These are phyloP conservation scores for Alternaria postmessia DNA, from an alignment of 2,329 filamentous ascomycete species.

Conservation along the genomic window DNA sequence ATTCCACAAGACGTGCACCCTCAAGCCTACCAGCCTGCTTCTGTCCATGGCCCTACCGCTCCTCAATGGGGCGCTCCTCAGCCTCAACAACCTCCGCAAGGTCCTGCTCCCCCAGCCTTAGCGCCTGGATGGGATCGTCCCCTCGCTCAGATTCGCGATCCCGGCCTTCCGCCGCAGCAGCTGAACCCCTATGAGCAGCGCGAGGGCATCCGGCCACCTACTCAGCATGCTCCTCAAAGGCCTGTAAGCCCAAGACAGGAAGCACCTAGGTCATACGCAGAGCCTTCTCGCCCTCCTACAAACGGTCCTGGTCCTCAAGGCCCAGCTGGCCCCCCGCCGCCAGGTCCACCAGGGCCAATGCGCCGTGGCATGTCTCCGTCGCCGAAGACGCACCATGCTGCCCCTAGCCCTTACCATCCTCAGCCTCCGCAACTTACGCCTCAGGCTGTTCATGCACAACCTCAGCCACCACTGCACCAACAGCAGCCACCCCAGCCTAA, in stretches of 20 bases:
- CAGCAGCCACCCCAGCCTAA: constrained; percentile 52
- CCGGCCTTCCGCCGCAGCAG: constrained; percentile 71
- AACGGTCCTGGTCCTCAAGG: constrained; percentile 54
- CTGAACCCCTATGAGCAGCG: constrained; percentile 84
- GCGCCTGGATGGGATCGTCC: constrained; percentile 66
- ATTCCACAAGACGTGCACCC: constrained; percentile 95
- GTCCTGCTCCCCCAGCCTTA: constrained; percentile 67
- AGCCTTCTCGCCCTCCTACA: constrained; percentile 64
- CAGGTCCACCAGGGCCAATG: constrained; percentile 45
- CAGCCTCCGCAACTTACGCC: constrained; percentile 57
- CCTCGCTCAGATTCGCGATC: constrained; percentile 78
- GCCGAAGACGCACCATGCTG: constrained; percentile 65
- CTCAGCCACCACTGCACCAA: constrained; percentile 51
- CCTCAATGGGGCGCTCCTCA: constrained; percentile 89
- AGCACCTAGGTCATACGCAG: constrained; percentile 72
- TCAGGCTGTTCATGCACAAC: constrained; percentile 60
- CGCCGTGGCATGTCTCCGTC: constrained; percentile 65
- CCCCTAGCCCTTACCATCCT: constrained; percentile 60
- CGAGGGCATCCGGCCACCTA: constrained; percentile 73
- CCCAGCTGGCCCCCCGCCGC: constrained; percentile 51
- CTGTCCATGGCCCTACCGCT: constrained; percentile 81
- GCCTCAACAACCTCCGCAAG: constrained; percentile 68
- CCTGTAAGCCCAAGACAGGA: constrained; percentile 82
- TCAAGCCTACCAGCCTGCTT: constrained; percentile 86
- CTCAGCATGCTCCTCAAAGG: constrained; percentile 69